Evolutionary conservation across 805 yeast species (phyloP), one percentile per base, ranked within the genome.

Genomic region (Pichia nakasei): DNA sequence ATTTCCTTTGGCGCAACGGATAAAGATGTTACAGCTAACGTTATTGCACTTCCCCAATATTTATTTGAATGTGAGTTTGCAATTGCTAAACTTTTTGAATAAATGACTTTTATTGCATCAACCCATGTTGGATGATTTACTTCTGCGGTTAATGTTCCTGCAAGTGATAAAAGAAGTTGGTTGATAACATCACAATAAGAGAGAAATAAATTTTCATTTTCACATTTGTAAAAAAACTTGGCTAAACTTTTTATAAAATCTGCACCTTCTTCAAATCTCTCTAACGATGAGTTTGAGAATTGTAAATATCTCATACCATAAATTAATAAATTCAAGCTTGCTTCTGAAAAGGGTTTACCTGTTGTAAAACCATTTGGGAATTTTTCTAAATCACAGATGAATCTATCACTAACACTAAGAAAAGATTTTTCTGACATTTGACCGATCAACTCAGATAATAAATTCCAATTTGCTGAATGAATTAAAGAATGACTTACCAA

Each of bases 41-140:
- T 76, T 39, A 83, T 70, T 5, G 85, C 75, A 42, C 76, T 68
- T 9, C 76, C 72, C 95, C 96, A 87, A 45, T 67, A 72, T 52
- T 69, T 72, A 20, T 51, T 46, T 52, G 71, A 46, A 61, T 71
- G 35, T 56, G 54, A 45, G 63, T 72, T 66, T 73, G 69, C 39
- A 65, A 73, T 44, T 58, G 61, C 35, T 69, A 71, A 15, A 73
- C 59, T 46, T 45, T 48, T 72, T 75, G 15, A 61, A 58, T 75
- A 80, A 13, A 91, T 76, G 18, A 69, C 65, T 20, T 74, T 73
- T 43, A 87, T 75, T 0, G 96, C 93, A 35, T 79, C 85, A 0
- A 82, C 80, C 99, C 98, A 93, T 1, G 83, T 78, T 3, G 98
- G 98, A 59, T 91, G 95, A 56, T 93, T 91, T 0, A 87, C 89